Conservation (phyloP, 1,139 yeast species). For the Suhomyces taliae region DNA sequence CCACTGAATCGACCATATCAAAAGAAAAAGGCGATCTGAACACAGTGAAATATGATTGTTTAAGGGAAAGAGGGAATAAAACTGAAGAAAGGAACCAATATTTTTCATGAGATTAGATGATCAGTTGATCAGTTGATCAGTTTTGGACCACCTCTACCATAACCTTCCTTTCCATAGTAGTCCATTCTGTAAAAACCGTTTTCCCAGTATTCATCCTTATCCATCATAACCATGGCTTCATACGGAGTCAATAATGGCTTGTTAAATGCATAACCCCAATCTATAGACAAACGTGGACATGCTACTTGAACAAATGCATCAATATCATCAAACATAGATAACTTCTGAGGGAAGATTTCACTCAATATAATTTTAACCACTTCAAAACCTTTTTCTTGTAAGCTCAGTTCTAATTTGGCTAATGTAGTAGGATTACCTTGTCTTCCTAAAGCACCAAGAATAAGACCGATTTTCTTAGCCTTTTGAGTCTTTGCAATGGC, state of each 20-base stretch:
- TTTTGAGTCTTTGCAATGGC: slow-evolving; percentile 60
- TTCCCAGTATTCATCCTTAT: slow-evolving; percentile 67
- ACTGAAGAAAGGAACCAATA: no score
- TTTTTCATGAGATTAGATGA: no score
- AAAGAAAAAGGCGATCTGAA: no score
- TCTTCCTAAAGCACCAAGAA: slow-evolving; percentile 94
- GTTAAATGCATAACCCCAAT: slow-evolving; percentile 98
- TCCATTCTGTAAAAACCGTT: slow-evolving; percentile 88
- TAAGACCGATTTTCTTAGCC: slow-evolving; percentile 76
- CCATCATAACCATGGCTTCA: slow-evolving; percentile 90
- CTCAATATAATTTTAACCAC: slow-evolving; percentile 83
- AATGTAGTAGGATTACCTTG: slow-evolving; percentile 89
- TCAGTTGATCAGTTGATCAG: no score
- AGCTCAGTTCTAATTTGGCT: slow-evolving; percentile 56
- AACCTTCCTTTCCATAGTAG: slow-evolving; percentile 85
- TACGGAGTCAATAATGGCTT: slow-evolving; percentile 93
- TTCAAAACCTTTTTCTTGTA: slow-evolving; percentile 55
- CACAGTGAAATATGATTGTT: no score
- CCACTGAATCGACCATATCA: no score
- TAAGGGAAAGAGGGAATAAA: no score
- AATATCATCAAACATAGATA: slow-evolving; percentile 90
- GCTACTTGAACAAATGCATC: slow-evolving; percentile 98
- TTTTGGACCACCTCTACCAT: slow-evolving; percentile 72
- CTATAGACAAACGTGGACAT: slow-evolving; percentile 93
- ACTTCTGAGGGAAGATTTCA: slow-evolving; percentile 90